Conservation (phyloP, 495 filamentous ascomycete species). For the Tuber borchii region DNA sequence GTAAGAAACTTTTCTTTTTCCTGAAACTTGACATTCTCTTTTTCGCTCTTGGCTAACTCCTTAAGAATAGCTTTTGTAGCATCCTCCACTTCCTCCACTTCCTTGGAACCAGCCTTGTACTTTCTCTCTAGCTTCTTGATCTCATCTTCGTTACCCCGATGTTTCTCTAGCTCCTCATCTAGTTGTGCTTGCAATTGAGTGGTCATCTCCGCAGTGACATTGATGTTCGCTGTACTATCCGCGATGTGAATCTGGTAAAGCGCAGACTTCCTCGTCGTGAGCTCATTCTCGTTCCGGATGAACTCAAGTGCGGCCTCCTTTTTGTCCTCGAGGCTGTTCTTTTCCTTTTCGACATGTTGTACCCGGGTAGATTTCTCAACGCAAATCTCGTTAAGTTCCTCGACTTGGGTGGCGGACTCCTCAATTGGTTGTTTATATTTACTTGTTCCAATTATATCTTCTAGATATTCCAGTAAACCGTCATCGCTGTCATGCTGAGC, state of each 20-base stretch:
- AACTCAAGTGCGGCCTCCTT: conserved; percentile 88
- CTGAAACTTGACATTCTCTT: conserved; percentile 92
- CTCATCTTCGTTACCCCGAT: conserved; percentile 80
- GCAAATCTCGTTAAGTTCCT: conserved; percentile 88
- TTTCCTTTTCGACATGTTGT: conserved; percentile 97
- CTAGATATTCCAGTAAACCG: conserved; percentile 89
- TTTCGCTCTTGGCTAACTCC: conserved; percentile 86
- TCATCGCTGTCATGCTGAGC: conserved; percentile 91
- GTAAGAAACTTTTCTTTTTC: conserved; percentile 91
- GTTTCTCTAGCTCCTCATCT: conserved; percentile 82
- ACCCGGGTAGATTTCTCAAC: conserved; percentile 88
- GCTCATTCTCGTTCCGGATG: conserved; percentile 86
- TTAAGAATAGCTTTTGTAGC: conserved; percentile 71
- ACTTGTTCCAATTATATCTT: conserved; percentile 97
- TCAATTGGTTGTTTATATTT: conserved; percentile 97
- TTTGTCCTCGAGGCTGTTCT: conserved; percentile 82
- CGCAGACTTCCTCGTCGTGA: conserved; percentile 76
- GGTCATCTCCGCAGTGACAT: conserved; percentile 84
- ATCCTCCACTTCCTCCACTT: conserved; percentile 64
- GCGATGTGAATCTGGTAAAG: conserved; percentile 85
- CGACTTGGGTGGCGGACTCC: conserved; percentile 79
- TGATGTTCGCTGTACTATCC: conserved; percentile 79
- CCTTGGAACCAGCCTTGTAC: conserved; percentile 72
- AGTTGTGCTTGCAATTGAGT: conserved; percentile 81
- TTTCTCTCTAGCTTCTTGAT: conserved; percentile 84